Conservation (phyloP, 23 red algal species). For the Gracilaria domingensis region DNA sequence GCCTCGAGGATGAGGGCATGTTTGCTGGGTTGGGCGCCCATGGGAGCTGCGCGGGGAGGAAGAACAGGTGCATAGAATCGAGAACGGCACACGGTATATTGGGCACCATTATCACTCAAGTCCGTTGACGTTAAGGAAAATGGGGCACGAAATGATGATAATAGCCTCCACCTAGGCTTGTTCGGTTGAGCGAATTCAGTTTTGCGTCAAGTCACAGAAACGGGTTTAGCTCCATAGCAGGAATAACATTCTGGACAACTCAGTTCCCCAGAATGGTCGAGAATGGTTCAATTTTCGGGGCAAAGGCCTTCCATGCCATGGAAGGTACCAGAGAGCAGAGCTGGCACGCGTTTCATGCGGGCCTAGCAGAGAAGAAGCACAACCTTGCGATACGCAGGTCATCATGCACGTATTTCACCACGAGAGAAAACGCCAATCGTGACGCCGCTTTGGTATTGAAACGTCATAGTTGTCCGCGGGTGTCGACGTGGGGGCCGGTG, state of each 20-base stretch:
- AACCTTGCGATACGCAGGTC: neutral
- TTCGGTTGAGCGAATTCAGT: slow-evolving; percentile 28
- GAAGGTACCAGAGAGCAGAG: neutral
- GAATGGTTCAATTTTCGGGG: neutral
- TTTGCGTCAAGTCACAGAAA: slow-evolving; percentile 41
- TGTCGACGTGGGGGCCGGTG: slow-evolving; percentile 32
- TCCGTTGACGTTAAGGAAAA: slow-evolving; percentile 8
- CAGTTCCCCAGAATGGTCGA: no score
- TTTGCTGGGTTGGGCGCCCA: slow-evolving; percentile 58
- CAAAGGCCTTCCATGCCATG: slow-evolving; percentile 15
- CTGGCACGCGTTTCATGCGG: neutral
- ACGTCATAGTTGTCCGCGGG: neutral
- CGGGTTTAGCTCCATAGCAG: neutral
- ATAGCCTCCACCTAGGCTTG: slow-evolving; percentile 2
- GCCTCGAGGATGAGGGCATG: slow-evolving; percentile 55
- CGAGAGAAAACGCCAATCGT: neutral
- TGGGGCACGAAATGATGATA: slow-evolving; percentile 19
- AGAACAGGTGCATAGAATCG: slow-evolving; percentile 36
- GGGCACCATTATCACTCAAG: slow-evolving; percentile 13
- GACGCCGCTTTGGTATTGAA: slow-evolving; percentile 10
- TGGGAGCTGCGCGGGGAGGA: slow-evolving; percentile 35
- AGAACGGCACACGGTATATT: slow-evolving; percentile 18
- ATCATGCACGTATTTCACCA: neutral
- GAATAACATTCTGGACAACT: slow-evolving; percentile 17
- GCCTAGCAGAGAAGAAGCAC: slow-evolving; percentile 21